A percentile compares a stretch with the other conserved stretches of the same genome.
Conservation (phyloP, 208 protist genomes). For the Trypanosomatidae sp. region DNA sequence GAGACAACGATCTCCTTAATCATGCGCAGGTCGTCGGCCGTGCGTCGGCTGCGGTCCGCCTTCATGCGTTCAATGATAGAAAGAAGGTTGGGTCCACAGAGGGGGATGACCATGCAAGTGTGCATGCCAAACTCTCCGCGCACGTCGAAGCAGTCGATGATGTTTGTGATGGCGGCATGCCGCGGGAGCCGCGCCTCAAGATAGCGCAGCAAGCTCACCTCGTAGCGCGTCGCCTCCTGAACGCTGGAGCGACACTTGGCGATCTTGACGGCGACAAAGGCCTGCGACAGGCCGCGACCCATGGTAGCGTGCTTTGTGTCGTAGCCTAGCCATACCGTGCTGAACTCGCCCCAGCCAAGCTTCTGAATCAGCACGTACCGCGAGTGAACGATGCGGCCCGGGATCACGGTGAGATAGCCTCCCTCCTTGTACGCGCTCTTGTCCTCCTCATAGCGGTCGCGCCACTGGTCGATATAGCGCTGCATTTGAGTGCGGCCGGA, state of each 20-base stretch:
- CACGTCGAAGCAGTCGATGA: constrained; percentile 84
- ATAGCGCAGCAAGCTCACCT: constrained; percentile 73
- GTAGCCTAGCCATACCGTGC: constrained; percentile 89
- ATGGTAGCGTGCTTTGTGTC: constrained; percentile 49
- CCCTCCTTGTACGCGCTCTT: constrained; percentile 66
- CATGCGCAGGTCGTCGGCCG: constrained; percentile 53
- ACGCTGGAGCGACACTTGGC: constrained; percentile 67
- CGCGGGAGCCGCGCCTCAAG: constrained; percentile 37
- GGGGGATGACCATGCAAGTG: constrained; percentile 81
- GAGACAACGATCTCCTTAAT: constrained; percentile 80
- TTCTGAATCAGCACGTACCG: constrained; percentile 86
- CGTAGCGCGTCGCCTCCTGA: constrained; percentile 65
- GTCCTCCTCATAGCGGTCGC: constrained; percentile 60
- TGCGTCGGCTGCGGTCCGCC: constrained; percentile 40
- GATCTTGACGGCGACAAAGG: constrained; percentile 88
- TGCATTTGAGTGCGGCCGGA: constrained; percentile 31
- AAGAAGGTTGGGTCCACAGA: constrained; percentile 85
- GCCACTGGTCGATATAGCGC: constrained; percentile 55
- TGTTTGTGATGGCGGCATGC: constrained; percentile 45
- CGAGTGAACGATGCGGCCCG: constrained; percentile 62
- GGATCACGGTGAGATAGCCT: constrained; percentile 70
- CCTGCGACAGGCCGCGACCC: constrained; percentile 34
- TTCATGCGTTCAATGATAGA: constrained; percentile 75
- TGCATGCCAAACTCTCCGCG: constrained; percentile 60
- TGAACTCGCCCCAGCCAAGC: constrained; percentile 89